Percentiles rank a stretch among this genome's conserved stretches.
Evolutionary conservation across 306 rosid species (phyloP).

Genomic region (Styphnolobium japonicum): DNA sequence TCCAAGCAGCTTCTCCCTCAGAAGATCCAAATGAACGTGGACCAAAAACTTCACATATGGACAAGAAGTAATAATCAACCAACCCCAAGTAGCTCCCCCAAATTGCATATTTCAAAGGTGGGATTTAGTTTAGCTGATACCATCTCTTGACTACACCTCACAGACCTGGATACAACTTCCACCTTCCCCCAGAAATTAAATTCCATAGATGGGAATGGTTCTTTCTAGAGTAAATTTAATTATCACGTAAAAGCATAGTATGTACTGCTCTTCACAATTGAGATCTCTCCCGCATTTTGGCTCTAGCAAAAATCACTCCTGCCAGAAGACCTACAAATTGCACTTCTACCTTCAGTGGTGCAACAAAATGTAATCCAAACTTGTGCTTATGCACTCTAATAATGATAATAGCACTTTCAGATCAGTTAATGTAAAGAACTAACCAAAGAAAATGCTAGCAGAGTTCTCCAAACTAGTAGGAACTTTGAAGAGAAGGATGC

Average conservation of each 20-base stretch:
- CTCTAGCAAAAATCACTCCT: constrained; percentile 91
- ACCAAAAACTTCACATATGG: background rate
- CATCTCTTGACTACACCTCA: constrained; percentile 6
- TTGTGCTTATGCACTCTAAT: background rate
- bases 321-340: constrained; percentile 80
- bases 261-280: constrained; percentile 33
- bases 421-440: constrained; percentile 28
- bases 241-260: background rate
- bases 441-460: constrained; percentile 86
- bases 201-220: constrained; percentile 6
- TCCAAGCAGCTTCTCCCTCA: constrained; percentile 3
- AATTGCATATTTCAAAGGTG: constrained; percentile 1
- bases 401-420: background rate
- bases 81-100: background rate
- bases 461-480: constrained; percentile 96
- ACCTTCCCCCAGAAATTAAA: constrained; percentile 27
- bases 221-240: background rate
- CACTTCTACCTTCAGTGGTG: constrained; percentile 23
- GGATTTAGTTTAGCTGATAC: background rate
- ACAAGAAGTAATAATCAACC: constrained; percentile 12
- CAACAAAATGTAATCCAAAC: constrained; percentile 15
- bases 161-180: constrained; percentile 18
- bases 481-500: constrained; percentile 84
- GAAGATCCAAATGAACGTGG: background rate
- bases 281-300: constrained; percentile 82